These are phyloP conservation scores for Echites panduratus DNA, from an alignment of 257 asterid species.

Conservation along the genomic window DNA sequence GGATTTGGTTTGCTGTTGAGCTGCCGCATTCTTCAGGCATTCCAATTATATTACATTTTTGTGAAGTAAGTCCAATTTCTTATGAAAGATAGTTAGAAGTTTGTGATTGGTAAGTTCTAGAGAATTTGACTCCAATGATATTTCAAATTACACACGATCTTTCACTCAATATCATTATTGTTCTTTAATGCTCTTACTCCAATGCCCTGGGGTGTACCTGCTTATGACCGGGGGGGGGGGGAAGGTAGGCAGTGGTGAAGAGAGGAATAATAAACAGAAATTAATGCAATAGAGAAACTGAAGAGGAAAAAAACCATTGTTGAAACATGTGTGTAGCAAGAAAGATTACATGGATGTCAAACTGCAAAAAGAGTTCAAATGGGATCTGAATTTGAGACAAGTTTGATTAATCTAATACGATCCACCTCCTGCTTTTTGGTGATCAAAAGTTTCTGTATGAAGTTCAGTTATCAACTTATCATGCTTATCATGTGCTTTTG, in stretches of 20 bases:
- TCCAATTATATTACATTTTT: slow-evolving; percentile 70
- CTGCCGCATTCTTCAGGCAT: slow-evolving; percentile 73
- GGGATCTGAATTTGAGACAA: background rate
- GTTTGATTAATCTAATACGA: background rate
- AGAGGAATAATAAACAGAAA: background rate
- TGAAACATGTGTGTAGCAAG: background rate
- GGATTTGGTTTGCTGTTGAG: slow-evolving; percentile 92
- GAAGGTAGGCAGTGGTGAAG: background rate
- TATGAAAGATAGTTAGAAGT: slow-evolving; percentile 13
- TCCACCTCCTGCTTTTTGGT: background rate
- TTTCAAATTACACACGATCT: background rate
- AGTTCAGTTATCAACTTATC: background rate
- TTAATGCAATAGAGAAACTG: background rate
- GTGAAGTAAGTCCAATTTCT: slow-evolving; percentile 55
- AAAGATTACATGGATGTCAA: background rate
- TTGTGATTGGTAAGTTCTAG: background rate
- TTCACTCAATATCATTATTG: background rate
- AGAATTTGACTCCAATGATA: background rate
- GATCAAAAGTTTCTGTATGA: background rate
- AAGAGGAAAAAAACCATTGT: background rate
- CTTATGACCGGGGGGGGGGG: background rate
- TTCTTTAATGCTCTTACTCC: background rate
- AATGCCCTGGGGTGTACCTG: background rate
- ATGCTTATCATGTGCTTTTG: background rate
- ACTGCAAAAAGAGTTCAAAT: background rate